Evolutionary conservation across 768 basidiomycete genomes (phyloP), one percentile per base, ranked within the genome.

Genomic region (Trametes gibbosa): DNA sequence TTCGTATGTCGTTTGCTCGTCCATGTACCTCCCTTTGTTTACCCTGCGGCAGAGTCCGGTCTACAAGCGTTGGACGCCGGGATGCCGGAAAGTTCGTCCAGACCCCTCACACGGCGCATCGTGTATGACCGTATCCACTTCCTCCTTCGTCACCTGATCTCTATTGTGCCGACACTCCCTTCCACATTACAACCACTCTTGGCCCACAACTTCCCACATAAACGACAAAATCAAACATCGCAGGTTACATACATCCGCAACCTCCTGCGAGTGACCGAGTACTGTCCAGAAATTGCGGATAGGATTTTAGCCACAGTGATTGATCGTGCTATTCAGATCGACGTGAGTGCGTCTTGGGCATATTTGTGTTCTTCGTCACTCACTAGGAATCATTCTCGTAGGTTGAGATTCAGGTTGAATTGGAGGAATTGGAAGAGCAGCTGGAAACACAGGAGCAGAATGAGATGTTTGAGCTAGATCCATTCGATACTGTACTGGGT

Each of bases 381-480:
- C 8, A 4, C 13, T 51, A 16, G 21, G n/a, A 43, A 17, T 34
- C 19, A 40, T 19, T 59, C 63, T n/a, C 55, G 5, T 62, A 95
- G 93, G 92, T 97, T 25, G 96, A 99, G 74, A 95, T 99, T 32
- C 95, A 97, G 69, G 89, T 93, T n/a, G 94, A 95, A 67, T 69
- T 94, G 3, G 95, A 98, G 69, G 93, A 97, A 64, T 76, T 95
- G 4, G 95, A 96, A 66, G 89, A 89, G 3, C 77, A 80, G 14
- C 82, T 81, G 17, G 72, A 68, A 1, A 62, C 67, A 3, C 58
- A 76, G 59, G 84, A 85, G 29, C 78, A 79, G n/a, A 81, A 77
- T 1, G 78, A 77, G 16, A 56, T 89, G 17, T 91, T 89, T 64
- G 85, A 90, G 46, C 71, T 91, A 21, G 94, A 97, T 72, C 91